Evolutionary conservation across 192 early-diverging fungal species (phyloP).

Genomic region (Coemansia sp.): DNA sequence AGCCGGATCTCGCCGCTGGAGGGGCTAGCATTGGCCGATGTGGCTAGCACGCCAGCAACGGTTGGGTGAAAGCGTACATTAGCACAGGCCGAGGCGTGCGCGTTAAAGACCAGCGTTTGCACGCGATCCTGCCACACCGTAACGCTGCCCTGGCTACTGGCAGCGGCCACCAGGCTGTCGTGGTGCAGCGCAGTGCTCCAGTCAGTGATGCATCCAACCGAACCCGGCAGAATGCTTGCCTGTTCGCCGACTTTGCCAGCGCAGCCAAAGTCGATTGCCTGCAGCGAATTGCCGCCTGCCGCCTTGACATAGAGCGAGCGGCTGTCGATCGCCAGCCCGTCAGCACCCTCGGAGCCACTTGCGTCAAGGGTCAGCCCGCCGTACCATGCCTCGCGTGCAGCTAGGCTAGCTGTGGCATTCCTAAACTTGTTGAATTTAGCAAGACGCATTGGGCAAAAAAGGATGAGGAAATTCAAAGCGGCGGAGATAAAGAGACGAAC

Average conservation of each 20-base stretch:
- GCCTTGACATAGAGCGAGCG: slow-evolving; percentile 24
- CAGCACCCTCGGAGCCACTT: slow-evolving; percentile 14
- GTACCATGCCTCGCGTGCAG: slow-evolving; percentile 41
- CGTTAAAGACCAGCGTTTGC: slow-evolving; percentile 1
- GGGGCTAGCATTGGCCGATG: slow-evolving; percentile 10
- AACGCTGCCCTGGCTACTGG: slow-evolving; percentile 31
- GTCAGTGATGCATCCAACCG: slow-evolving; percentile 21
- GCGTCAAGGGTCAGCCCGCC: slow-evolving; percentile 34
- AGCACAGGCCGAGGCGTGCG: slow-evolving; percentile 17
- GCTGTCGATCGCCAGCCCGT: slow-evolving; percentile 38
- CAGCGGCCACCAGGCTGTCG: slow-evolving; percentile 23
- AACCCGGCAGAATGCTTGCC: not conserved
- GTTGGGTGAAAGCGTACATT: slow-evolving; percentile 42
- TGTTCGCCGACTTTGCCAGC: slow-evolving; percentile 25
- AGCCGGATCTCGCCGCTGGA: slow-evolving; percentile 23
- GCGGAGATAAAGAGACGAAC: not conserved
- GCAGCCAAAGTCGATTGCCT: slow-evolving; percentile 17
- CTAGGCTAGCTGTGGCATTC: slow-evolving; percentile 31
- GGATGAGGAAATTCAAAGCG: not conserved
- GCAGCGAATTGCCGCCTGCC: slow-evolving; percentile 24
- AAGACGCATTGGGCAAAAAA: slow-evolving; percentile 22
- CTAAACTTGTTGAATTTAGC: slow-evolving; percentile 41
- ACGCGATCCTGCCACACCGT: slow-evolving; percentile 26
- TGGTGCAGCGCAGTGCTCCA: slow-evolving; percentile 28
- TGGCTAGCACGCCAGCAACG: slow-evolving; percentile 27